Evolutionary conservation across 2,329 filamentous ascomycete species (phyloP).

Genomic region (Dendrostoma leiphaemia): DNA sequence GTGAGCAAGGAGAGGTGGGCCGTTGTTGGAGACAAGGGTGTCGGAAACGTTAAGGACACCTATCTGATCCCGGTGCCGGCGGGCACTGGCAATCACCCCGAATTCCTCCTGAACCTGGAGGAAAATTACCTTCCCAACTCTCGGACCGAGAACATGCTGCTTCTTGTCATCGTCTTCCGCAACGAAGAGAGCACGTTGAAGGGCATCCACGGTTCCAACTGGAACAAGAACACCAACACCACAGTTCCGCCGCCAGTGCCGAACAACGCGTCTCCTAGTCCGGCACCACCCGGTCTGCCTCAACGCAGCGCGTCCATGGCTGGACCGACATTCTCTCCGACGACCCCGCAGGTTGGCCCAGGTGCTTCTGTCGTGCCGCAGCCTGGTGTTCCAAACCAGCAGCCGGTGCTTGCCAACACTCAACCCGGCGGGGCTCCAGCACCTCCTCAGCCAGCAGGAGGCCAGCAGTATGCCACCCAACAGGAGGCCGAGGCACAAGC

Average conservation of each 20-base stretch:
- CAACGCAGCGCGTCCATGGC: constrained; percentile 47
- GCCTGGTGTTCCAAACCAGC: constrained; percentile 20
- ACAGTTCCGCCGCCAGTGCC: constrained; percentile 13
- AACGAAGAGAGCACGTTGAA: constrained; percentile 48
- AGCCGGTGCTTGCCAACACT: constrained; percentile 12
- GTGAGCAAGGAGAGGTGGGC: constrained; percentile 78
- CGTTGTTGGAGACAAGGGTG: constrained; percentile 74
- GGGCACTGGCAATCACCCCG: constrained; percentile 69
- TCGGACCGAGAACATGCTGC: constrained; percentile 71
- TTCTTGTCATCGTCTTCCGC: constrained; percentile 83
- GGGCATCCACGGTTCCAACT: constrained; percentile 31
- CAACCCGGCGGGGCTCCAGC: background rate
- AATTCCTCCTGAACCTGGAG: constrained; percentile 85
- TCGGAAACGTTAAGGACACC: constrained; percentile 79
- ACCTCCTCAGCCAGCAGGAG: constrained; percentile 24
- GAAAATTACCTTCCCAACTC: constrained; percentile 75
- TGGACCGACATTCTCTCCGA: constrained; percentile 54
- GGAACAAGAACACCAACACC: constrained; percentile 25
- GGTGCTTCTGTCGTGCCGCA: constrained; percentile 28
- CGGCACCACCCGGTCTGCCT: constrained; percentile 33
- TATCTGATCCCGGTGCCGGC: constrained; percentile 85
- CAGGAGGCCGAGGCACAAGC: constrained; percentile 49
- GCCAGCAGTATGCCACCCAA: constrained; percentile 27
- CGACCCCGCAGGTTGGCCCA: constrained; percentile 37
- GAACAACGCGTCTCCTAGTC: constrained; percentile 30